Base-by-base conservation (phyloP, 768 basidiomycete species). In the Dacryopinax primogenitus region DNA sequence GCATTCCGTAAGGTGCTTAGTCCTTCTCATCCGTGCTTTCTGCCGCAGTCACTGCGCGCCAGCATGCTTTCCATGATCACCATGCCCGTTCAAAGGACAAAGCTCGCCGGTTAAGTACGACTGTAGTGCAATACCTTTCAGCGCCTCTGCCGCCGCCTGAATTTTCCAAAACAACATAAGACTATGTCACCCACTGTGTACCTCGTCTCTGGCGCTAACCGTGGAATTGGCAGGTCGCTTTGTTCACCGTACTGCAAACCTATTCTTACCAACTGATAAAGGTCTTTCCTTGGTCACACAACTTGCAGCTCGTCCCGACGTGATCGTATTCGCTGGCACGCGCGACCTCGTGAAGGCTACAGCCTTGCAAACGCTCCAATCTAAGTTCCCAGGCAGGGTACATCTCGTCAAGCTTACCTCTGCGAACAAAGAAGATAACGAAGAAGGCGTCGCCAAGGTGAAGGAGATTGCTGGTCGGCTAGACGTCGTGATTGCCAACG, bases 401-500 rank as follows among this genome's bases (percentile, higher is more conserved):
- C 39, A 65, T 15, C 63, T 68, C 11, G 37, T 71, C 63, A 66
- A 67, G 66, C 65, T 70, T 35, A 62, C 41, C 15, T 66, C 66
- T 0, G 66, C 61, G 3, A 58, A 66, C 33, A 66, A 61, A 21
- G 68, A 23, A 12, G 64, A 68, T 21, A 68, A 69, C 21, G 33
- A 41, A 23, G 67, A 64, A 0, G 68, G 67, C 0, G 66, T 66
- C 0, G 41, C 66, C 37, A 15, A 37, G 12, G 62, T 71, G 63
- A 61, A 67, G 63, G 33, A 36, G 28, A 65, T 63, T n/a, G 67
- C 62, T 3, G 71, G 68, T 1, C 65, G 64, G 18, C 18, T 71
- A 0, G 69, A 70, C 45, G 69, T 69, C 15, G 47, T 71, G 39
- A 65, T 71, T 30, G 69, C 69, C 37, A 71, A 71, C 58, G 71